A percentile compares a stretch with the other conserved stretches of the same genome.
These are phyloP conservation scores for Arachis stenosperma DNA, from an alignment of 306 rosid species.

Conservation along the genomic window DNA sequence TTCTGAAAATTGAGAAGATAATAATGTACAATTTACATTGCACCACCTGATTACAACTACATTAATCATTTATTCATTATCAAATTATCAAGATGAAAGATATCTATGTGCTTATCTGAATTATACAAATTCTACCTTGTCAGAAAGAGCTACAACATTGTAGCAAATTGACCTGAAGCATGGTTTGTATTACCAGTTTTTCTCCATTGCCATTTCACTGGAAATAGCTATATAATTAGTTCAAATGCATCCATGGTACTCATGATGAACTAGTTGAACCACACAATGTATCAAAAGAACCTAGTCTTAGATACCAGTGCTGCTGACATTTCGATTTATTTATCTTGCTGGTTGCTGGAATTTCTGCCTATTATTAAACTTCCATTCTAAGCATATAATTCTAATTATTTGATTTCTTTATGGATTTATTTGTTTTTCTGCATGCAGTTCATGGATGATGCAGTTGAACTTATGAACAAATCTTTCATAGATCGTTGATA, in stretches of 20 bases:
- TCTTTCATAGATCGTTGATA: slow-evolving; percentile 82
- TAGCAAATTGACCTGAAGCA: slow-evolving; percentile 1
- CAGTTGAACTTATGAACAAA: slow-evolving; percentile 89
- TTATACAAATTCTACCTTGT: slow-evolving; percentile 7
- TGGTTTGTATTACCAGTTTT: neutral
- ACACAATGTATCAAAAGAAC: neutral
- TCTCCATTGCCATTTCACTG: neutral
- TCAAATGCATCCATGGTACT: neutral
- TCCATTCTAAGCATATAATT: slow-evolving; percentile 18
- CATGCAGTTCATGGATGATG: slow-evolving; percentile 93
- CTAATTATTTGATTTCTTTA: neutral
- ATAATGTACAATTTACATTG: neutral
- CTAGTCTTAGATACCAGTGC: neutral
- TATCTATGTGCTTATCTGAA: neutral
- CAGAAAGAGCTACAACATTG: neutral
- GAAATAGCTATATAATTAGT: slow-evolving; percentile 8
- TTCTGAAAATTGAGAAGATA: slow-evolving; percentile 3
- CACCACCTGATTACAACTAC: neutral
- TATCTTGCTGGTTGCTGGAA: slow-evolving; percentile 14
- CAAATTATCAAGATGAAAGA: neutral
- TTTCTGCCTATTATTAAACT: neutral
- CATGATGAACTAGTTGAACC: slow-evolving; percentile 18
- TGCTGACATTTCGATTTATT: slow-evolving; percentile 11
- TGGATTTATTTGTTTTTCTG: slow-evolving; percentile 38
- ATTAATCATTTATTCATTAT: slow-evolving; percentile 1